Conservation (phyloP, 1,139 yeast genomes). For the Lodderomyces elongisporus region DNA sequence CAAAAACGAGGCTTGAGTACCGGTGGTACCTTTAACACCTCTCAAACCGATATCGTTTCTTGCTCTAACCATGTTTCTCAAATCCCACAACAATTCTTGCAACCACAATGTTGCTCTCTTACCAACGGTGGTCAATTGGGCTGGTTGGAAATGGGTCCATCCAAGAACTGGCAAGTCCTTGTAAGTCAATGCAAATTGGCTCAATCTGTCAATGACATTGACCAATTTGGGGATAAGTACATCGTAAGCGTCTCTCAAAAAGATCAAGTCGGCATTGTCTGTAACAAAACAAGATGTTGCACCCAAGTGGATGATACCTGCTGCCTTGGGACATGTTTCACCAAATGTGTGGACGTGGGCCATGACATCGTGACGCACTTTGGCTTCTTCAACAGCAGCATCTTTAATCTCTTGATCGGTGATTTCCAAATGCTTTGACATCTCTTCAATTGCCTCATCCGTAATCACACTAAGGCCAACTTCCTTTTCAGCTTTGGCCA, state of each 20-base stretch:
- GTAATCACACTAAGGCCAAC: slow-evolving; percentile 80
- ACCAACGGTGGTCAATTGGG: slow-evolving; percentile 97
- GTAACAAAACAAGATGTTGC: slow-evolving; percentile 98
- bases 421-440: slow-evolving; percentile 70
- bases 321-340: slow-evolving; percentile 87
- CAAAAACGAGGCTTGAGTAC: slow-evolving; percentile 96
- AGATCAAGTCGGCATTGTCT: slow-evolving; percentile 95
- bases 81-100: slow-evolving; percentile 96
- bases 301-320: slow-evolving; percentile 96
- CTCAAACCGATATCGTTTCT: slow-evolving; percentile 94
- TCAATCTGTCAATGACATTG: slow-evolving; percentile 86
- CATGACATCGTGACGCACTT: slow-evolving; percentile 99
- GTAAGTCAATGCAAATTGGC: slow-evolving; percentile 82
- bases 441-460: slow-evolving; percentile 86
- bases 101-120: slow-evolving; percentile 97
- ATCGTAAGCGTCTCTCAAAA: slow-evolving; percentile 93
- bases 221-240: slow-evolving; percentile 89
- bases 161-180: slow-evolving; percentile 97
- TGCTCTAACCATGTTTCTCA: slow-evolving; percentile 92
- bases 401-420: slow-evolving; percentile 89
- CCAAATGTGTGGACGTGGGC: slow-evolving; percentile 98
- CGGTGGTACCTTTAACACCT: slow-evolving; percentile 99
- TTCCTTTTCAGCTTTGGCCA: slow-evolving; percentile 94
- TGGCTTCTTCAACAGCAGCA: slow-evolving; percentile 92
- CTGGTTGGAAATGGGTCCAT: slow-evolving; percentile 99